phyloP scores from a whole-genome alignment of 257 asterid species.

The Echites panduratus region DNA sequence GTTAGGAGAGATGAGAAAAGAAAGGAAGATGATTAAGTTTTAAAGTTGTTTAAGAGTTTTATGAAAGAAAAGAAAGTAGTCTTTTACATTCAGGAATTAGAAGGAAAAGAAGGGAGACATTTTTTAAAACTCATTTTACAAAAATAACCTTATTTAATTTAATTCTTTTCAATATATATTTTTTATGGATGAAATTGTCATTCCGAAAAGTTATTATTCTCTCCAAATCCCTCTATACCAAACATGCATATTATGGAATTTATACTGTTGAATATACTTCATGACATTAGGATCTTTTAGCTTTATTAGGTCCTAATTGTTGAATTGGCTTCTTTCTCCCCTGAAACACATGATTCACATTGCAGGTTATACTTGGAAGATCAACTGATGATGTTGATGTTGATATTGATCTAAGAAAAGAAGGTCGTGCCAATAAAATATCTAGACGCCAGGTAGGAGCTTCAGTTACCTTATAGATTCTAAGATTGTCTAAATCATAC shows the following conservation, averaged over 20 bases:
- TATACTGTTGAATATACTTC: background rate
- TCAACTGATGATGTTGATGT: constrained; percentile 82
- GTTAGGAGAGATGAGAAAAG: too few species aligned
- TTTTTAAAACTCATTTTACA: too few species aligned
- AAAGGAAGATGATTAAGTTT: too few species aligned
- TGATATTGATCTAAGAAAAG: constrained; percentile 86
- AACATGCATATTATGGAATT: background rate
- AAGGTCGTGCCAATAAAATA: constrained; percentile 92
- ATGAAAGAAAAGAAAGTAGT: too few species aligned
- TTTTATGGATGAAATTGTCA: too few species aligned
- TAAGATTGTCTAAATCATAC: background rate
- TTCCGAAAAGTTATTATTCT: too few species aligned
- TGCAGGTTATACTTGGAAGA: constrained; percentile 90
- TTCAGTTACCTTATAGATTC: background rate
- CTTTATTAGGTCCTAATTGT: background rate
- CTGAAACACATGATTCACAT: constrained; percentile 8
- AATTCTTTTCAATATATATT: too few species aligned
- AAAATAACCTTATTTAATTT: too few species aligned
- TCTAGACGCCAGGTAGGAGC: constrained; percentile 87
- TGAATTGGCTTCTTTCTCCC: background rate
- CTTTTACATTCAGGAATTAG: too few species aligned
- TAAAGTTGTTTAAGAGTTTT: too few species aligned
- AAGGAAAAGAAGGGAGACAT: too few species aligned
- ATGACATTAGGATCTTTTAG: background rate
- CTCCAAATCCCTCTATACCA: too few species aligned